phyloP scores from a whole-genome alignment of 2,329 filamentous ascomycete species.

The Fusarium fracticaudum region DNA sequence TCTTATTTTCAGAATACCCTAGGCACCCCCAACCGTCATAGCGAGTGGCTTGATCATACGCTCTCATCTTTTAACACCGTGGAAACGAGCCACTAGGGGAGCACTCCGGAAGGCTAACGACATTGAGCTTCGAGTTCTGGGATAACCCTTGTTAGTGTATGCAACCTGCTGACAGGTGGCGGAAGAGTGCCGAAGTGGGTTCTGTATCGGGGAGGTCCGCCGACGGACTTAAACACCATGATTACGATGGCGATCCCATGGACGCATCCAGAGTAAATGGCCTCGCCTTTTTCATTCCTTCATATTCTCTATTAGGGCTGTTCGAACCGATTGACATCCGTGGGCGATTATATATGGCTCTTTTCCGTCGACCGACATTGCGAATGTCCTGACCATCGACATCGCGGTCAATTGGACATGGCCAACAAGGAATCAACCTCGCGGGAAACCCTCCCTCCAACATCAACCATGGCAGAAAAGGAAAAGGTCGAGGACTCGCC shows the following conservation, averaged over 20 bases:
- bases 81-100: background rate
- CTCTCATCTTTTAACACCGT: too few species aligned
- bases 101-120: background rate
- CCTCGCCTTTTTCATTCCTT: background rate
- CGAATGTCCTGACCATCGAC: background rate
- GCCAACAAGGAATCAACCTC: background rate
- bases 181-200: background rate
- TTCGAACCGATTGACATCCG: background rate
- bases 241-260: background rate
- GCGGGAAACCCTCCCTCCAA: background rate
- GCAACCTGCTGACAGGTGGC: background rate
- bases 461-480: background rate
- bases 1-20: too few species aligned
- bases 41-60: too few species aligned
- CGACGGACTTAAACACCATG: background rate
- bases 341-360: background rate
- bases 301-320: background rate
- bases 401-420: background rate
- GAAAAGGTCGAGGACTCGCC: fast-evolving
- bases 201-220: background rate
- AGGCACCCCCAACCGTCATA: too few species aligned
- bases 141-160: background rate
- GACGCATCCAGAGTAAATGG: background rate
- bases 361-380: background rate
- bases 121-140: background rate